Percentiles rank a stretch among this genome's conserved stretches.
Evolutionary conservation across 768 basidiomycete species (phyloP).

Genomic region (Pleurotus sapidus): DNA sequence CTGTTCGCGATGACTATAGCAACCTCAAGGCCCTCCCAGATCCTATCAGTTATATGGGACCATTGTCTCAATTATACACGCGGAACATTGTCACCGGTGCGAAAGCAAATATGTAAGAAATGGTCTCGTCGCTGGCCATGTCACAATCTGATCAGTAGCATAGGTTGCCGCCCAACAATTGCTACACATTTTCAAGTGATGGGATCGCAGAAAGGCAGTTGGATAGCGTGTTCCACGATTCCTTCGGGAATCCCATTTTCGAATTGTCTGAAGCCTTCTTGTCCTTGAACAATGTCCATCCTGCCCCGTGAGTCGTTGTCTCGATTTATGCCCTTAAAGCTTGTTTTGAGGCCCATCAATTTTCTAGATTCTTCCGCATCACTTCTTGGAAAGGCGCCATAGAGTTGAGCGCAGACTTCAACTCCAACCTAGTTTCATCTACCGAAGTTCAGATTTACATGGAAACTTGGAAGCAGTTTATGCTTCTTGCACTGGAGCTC

Average conservation of each 20-base stretch:
- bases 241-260: constrained; percentile 8
- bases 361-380: too few species aligned
- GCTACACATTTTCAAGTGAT: constrained; percentile 18
- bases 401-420: too few species aligned
- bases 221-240: constrained; percentile 3
- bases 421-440: too few species aligned
- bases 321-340: background rate
- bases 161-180: constrained; percentile 13
- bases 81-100: background rate
- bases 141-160: background rate
- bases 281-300: constrained; percentile 19
- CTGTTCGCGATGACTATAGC: constrained; percentile 11
- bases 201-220: constrained; percentile 16
- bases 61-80: constrained; percentile 14
- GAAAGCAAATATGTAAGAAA: constrained; percentile 3
- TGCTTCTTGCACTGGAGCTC: background rate
- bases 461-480: constrained; percentile 8
- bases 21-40: constrained; percentile 12
- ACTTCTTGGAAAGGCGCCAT: too few species aligned
- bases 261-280: constrained; percentile 17
- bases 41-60: constrained; percentile 12
- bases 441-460: constrained; percentile 11
- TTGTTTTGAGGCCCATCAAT: too few species aligned
- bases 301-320: constrained; percentile 22
- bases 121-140: background rate